Conservation (phyloP, 805 yeast genomes). For the Yarrowia deformans region DNA sequence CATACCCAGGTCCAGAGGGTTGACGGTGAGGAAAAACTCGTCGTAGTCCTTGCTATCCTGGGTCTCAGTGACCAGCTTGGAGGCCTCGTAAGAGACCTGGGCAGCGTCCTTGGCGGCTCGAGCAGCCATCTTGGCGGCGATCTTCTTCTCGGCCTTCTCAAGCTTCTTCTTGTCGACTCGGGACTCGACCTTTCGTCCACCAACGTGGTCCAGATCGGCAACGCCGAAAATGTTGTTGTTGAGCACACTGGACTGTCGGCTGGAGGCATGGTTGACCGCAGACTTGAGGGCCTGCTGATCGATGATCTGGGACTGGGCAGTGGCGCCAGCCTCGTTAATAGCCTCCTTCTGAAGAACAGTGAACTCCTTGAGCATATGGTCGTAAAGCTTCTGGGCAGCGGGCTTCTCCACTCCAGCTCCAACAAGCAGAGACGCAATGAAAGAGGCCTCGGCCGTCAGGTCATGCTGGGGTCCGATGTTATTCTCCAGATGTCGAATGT, state of each 20-base stretch:
- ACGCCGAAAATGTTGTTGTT: conserved; percentile 81
- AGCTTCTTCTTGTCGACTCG: conserved; percentile 95
- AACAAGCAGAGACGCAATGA: conserved; percentile 66
- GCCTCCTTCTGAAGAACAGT: conserved; percentile 66
- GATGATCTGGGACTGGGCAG: conserved; percentile 89
- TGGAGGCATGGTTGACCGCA: conserved; percentile 54
- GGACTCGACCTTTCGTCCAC: conserved; percentile 90
- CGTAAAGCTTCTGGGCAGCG: conserved; percentile 64
- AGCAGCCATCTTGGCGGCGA: conserved; percentile 96
- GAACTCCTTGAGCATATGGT: conserved; percentile 57
- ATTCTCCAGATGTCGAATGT: conserved; percentile 76
- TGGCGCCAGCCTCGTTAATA: conserved; percentile 73
- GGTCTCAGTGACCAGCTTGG: conserved; percentile 73
- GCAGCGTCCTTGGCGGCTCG: conserved; percentile 56
- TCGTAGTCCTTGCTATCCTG: conserved; percentile 79
- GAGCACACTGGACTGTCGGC: conserved; percentile 72
- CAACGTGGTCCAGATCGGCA: conserved; percentile 80
- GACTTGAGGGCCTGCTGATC: conserved; percentile 68
- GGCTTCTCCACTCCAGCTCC: conserved; percentile 82
- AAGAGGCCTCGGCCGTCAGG: conserved; percentile 69
- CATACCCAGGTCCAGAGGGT: conserved; percentile 83
- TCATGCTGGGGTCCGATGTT: conserved; percentile 77
- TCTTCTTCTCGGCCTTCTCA: conserved; percentile 96
- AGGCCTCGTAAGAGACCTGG: conserved; percentile 65
- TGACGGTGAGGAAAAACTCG: conserved; percentile 91